Evolutionary conservation across 1,284 basidiomycete genomes (phyloP), one percentile per base, ranked within the genome.

Genomic region (Rhodotorula sp.): DNA sequence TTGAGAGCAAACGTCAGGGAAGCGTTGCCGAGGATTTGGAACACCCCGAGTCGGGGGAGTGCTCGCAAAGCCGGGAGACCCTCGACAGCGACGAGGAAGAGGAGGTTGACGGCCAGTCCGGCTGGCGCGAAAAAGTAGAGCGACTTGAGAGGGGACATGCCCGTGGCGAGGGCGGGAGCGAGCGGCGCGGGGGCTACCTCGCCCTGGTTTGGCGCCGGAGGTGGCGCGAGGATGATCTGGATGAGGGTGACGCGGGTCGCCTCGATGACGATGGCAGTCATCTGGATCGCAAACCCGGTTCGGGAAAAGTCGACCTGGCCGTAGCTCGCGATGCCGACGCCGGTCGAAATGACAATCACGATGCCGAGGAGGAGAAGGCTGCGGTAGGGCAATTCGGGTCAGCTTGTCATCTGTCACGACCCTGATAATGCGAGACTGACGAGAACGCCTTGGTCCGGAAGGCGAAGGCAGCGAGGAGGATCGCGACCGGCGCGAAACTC

Each of bases 171-270:
- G 47, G 62, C 57, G 46, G 58, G 29, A 0, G 57, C 58, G 39
- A 34, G 29, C 21, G 46, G 46, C 16, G 43, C 10, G 29, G 47
- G 26, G 16, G 43, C 18, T 6, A 54, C 20, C 4, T 58, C 23
- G n/a, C 54, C 54, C 26, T 0, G 52, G 14, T 7, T 51, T 29
- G 5, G 65, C 14, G 10, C 58, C 14, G 43, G 56, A 51, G 34
- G 58, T 3, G 63, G 31, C 21, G 51, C 58, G 48, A 78, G 71
- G 23, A 79, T 65, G 31, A 78, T 64, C 62, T 79, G 77, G 49
- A 79, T 79, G 34, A 79, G 69, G 21, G 75, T 76, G 12, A 79
- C 73, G 31, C 75, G 65, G 8, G 71, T 76, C 14, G 76, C 74
- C 58, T 79, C 78, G 46, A 79, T 57, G 15, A 64, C 71, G 60